Percentiles rank a stretch among this genome's conserved stretches.
phyloP scores from a whole-genome alignment of 2,329 filamentous ascomycete species.

The Juglanconis juglandina region DNA sequence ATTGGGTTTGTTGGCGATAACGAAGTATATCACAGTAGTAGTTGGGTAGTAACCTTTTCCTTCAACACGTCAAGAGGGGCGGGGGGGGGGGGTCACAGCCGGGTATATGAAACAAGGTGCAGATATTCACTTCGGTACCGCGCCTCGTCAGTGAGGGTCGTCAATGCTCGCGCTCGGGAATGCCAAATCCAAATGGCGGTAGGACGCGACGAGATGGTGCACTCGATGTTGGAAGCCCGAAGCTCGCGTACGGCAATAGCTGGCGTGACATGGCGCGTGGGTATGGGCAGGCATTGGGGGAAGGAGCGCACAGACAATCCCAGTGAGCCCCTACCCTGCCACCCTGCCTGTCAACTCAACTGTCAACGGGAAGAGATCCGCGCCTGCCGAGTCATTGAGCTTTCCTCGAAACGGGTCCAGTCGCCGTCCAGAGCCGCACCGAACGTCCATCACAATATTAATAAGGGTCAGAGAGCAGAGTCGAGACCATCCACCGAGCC shows the following conservation, averaged over 20 bases:
- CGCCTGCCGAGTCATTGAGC: background rate
- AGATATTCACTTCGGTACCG: background rate
- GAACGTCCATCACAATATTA: background rate
- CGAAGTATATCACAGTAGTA: too few relatives aligned
- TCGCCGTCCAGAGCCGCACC: background rate
- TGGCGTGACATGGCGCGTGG: background rate
- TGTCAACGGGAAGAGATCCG: background rate
- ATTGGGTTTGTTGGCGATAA: background rate
- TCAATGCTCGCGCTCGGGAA: background rate
- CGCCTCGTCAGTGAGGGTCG: background rate
- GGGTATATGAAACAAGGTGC: background rate
- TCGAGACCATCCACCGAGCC: background rate
- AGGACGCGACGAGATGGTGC: background rate
- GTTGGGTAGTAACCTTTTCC: background rate
- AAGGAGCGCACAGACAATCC: background rate
- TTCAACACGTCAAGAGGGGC: too few relatives aligned
- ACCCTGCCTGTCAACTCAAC: constrained; percentile 1
- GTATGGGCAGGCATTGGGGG: background rate
- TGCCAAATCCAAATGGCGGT: background rate
- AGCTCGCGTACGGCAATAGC: background rate
- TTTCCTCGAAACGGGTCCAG: background rate
- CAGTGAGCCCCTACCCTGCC: background rate
- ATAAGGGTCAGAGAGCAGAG: background rate
- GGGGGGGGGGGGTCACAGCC: too few relatives aligned
- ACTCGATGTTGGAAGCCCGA: background rate